Conservation (phyloP, 225 moss, liverwort and hornwort species). For the Physcomitrellopsis africana region DNA sequence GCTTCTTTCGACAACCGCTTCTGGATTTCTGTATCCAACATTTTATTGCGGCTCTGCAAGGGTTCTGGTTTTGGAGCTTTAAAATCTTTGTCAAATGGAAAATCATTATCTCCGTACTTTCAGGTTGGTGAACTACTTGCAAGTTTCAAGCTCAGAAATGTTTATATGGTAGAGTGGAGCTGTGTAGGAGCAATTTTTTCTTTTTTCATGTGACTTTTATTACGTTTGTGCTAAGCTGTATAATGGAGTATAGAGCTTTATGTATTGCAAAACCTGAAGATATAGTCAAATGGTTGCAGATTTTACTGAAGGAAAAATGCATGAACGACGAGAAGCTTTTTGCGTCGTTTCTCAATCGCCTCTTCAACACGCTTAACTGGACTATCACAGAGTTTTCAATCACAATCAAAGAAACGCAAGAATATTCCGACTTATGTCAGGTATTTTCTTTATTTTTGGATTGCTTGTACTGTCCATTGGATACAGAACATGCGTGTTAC, state of each 20-base stretch:
- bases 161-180: neutral
- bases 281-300: slow-evolving; percentile 52
- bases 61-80: slow-evolving; percentile 96
- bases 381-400: slow-evolving; percentile 97
- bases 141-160: neutral
- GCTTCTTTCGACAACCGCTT: slow-evolving; percentile 92
- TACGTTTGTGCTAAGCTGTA: neutral
- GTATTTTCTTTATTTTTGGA: slow-evolving; percentile 26
- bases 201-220: too few species aligned
- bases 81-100: slow-evolving; percentile 84
- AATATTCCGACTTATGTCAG: slow-evolving; percentile 69
- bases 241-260: neutral
- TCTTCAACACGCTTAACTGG: slow-evolving; percentile 99
- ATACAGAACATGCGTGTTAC: neutral
- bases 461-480: neutral
- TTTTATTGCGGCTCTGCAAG: slow-evolving; percentile 91
- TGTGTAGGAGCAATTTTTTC: neutral
- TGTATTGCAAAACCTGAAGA: neutral
- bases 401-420: slow-evolving; percentile 97
- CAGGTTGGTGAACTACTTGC: slow-evolving; percentile 53
- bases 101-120: slow-evolving; percentile 84
- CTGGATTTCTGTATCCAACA: slow-evolving; percentile 99
- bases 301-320: slow-evolving; percentile 87
- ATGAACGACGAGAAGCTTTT: slow-evolving; percentile 78
- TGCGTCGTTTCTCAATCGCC: slow-evolving; percentile 87